Evolutionary conservation across 2,329 filamentous ascomycete genomes (phyloP).

Genomic region (Dothistroma septosporum): DNA sequence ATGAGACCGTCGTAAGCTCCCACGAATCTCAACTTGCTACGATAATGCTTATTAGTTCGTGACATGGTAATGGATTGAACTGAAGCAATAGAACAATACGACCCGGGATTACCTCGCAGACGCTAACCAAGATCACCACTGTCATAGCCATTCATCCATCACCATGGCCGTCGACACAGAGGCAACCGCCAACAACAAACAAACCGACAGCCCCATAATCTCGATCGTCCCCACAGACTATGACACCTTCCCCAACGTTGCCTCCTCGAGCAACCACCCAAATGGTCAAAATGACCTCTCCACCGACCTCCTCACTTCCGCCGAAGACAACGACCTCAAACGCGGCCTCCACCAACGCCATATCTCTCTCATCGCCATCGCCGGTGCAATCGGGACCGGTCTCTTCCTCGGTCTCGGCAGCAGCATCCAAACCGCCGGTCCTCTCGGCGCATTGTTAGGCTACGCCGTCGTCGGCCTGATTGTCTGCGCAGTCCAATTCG

Average conservation of each 20-base stretch:
- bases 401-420: constrained; percentile 56
- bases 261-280: constrained; percentile 3
- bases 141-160: not conserved
- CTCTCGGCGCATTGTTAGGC: constrained; percentile 50
- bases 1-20: not conserved
- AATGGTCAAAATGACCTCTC: constrained; percentile 1
- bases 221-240: not conserved
- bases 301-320: constrained; percentile 27
- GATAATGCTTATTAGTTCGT: not conserved
- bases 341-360: constrained; percentile 52
- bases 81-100: not conserved
- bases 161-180: not conserved
- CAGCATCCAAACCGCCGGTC: constrained; percentile 50
- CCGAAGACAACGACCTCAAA: constrained; percentile 38
- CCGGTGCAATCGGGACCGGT: constrained; percentile 68
- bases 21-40: not conserved
- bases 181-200: not conserved
- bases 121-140: not conserved
- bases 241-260: constrained; percentile 6
- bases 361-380: constrained; percentile 63
- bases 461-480: constrained; percentile 50
- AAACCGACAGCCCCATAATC: not conserved
- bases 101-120: not conserved
- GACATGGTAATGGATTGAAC: not conserved
- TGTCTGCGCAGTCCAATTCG: constrained; percentile 50